phyloP scores from a whole-genome alignment of 2,329 filamentous ascomycete genomes.

The Dactylellina drechsleri region DNA sequence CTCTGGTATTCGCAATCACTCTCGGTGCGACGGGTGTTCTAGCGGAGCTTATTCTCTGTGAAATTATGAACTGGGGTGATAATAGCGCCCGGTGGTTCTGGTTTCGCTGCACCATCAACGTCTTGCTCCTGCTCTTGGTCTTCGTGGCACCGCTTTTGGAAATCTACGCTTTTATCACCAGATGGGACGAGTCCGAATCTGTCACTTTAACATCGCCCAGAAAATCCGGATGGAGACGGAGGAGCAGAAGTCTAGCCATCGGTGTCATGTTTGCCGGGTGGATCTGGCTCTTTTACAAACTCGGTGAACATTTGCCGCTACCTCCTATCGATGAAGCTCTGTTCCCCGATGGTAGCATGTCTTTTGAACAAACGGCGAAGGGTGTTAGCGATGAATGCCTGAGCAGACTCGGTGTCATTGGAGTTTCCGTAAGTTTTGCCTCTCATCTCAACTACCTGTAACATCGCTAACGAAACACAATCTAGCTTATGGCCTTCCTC shows the following conservation, averaged over 20 bases:
- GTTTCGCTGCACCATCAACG: constrained; percentile 75
- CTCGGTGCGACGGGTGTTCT: constrained; percentile 80
- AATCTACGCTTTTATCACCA: constrained; percentile 72
- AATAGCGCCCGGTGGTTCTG: constrained; percentile 74
- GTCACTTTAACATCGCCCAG: constrained; percentile 60
- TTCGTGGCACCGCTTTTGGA: constrained; percentile 81
- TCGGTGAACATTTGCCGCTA: constrained; percentile 73
- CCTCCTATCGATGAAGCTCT: constrained; percentile 63
- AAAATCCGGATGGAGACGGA: constrained; percentile 71
- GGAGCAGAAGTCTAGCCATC: constrained; percentile 82
- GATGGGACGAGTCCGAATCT: constrained; percentile 59
- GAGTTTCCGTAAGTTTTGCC: constrained; percentile 61
- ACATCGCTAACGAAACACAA: constrained; percentile 10
- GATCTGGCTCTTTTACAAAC: constrained; percentile 79
- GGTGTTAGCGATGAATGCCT: constrained; percentile 68
- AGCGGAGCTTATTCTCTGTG: constrained; percentile 82
- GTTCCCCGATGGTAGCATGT: constrained; percentile 36
- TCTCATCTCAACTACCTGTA: background rate
- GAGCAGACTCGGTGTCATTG: constrained; percentile 80
- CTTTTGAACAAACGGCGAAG: constrained; percentile 51
- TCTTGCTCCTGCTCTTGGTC: constrained; percentile 77
- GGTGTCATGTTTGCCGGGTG: constrained; percentile 72
- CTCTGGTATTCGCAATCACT: constrained; percentile 77
- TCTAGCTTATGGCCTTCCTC: constrained; percentile 82
- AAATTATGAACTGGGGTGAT: constrained; percentile 80